phyloP scores from a whole-genome alignment of 306 rosid genomes.

The Herpetospermum pedunculosum region DNA sequence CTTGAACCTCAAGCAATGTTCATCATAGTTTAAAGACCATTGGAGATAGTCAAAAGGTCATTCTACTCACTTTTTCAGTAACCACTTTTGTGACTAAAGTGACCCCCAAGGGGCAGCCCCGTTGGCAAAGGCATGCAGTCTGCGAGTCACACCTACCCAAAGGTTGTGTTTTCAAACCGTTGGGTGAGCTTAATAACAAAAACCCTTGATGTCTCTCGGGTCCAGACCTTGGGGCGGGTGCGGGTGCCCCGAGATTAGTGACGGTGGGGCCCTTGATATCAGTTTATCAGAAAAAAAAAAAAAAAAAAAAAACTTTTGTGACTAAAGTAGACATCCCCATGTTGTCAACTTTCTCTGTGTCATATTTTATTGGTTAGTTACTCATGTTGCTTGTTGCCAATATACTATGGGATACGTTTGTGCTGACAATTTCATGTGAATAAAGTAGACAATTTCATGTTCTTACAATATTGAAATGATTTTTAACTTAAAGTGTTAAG shows the following conservation, averaged over 20 bases:
- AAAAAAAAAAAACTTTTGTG: too few species aligned
- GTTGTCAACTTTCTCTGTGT: neutral
- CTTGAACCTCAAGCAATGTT: neutral
- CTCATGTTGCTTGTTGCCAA: neutral
- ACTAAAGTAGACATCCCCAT: neutral
- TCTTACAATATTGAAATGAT: neutral
- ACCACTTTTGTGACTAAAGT: neutral
- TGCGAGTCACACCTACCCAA: neutral
- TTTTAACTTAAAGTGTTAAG: neutral
- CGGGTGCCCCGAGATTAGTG: neutral
- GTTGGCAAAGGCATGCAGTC: neutral
- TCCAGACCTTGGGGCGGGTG: neutral
- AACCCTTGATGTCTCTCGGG: neutral
- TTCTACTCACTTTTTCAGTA: neutral
- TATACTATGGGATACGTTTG: neutral
- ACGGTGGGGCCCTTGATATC: neutral
- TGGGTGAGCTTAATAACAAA: neutral
- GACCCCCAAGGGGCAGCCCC: neutral
- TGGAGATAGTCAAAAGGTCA: neutral
- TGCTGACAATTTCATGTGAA: neutral
- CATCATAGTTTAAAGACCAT: neutral
- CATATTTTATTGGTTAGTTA: neutral
- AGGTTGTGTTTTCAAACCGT: neutral
- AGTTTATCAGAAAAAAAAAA: neutral
- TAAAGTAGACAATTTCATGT: neutral